These are phyloP conservation scores for Trametes elegans DNA, from an alignment of 768 basidiomycete genomes.

Conservation along the genomic window DNA sequence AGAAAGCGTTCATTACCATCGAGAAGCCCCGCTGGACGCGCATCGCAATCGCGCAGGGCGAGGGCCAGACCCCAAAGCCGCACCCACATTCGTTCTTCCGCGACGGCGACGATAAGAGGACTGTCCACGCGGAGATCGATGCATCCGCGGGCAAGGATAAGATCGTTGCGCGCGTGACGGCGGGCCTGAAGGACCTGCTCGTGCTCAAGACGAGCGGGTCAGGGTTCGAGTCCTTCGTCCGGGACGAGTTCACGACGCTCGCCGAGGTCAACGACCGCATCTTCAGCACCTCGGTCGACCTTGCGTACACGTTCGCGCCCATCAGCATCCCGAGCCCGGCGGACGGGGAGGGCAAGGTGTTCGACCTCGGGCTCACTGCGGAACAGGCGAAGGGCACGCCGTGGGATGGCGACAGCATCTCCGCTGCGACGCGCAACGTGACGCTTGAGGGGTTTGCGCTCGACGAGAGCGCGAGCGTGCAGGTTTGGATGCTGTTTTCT, in stretches of 20 bases:
- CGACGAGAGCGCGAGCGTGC: constrained; percentile 91
- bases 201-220: constrained; percentile 92
- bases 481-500: constrained; percentile 43
- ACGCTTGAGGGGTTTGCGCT: constrained; percentile 82
- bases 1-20: constrained; percentile 66
- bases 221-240: constrained; percentile 75
- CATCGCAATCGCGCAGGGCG: constrained; percentile 44
- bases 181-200: constrained; percentile 77
- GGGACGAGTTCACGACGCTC: constrained; percentile 89
- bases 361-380: constrained; percentile 33
- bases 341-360: constrained; percentile 53
- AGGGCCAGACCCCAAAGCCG: constrained; percentile 35
- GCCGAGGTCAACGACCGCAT: constrained; percentile 83
- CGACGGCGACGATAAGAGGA: constrained; percentile 87
- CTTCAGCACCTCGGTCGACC: constrained; percentile 85
- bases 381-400: constrained; percentile 42
- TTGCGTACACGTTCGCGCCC: constrained; percentile 61
- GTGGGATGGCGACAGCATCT: constrained; percentile 59
- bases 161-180: constrained; percentile 57
- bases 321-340: constrained; percentile 45
- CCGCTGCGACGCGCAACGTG: constrained; percentile 48
- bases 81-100: constrained; percentile 84
- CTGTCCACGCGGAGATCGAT: constrained; percentile 59
- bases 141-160: constrained; percentile 60
- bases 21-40: constrained; percentile 86